Evolutionary conservation across 202 grass and related monocot species (phyloP).

Genomic region (Brachypodium distachyon): DNA sequence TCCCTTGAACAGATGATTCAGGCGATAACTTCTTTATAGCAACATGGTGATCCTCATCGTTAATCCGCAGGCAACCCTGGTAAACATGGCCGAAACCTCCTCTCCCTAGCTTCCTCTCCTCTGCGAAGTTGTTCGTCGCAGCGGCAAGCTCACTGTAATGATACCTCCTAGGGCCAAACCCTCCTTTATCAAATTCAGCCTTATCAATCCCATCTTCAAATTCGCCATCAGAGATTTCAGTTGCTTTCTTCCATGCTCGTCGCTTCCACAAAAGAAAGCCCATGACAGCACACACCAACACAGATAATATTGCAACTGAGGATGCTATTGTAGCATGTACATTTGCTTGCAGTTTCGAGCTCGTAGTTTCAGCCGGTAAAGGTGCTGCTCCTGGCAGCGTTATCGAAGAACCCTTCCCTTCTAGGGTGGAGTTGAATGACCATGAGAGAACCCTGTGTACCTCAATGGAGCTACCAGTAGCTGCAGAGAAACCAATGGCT

Average conservation of each 20-base stretch:
- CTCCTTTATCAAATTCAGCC: conserved; percentile 14
- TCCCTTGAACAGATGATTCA: not conserved
- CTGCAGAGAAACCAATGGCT: not conserved
- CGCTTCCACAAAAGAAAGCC: not conserved
- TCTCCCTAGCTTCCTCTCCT: conserved; percentile 34
- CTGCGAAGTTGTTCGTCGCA: conserved; percentile 33
- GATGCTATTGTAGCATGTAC: not conserved
- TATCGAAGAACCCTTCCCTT: not conserved
- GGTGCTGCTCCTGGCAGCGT: not conserved
- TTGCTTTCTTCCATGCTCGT: not conserved
- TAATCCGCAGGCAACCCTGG: conserved; percentile 7
- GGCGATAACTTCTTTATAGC: conserved; percentile 36
- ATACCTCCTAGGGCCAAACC: conserved; percentile 27
- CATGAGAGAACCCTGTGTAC: not conserved
- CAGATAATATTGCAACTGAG: not conserved
- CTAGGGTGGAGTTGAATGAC: conserved; percentile 13
- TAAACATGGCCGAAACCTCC: conserved; percentile 48
- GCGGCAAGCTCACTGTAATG: conserved; percentile 21
- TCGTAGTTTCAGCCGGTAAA: not conserved
- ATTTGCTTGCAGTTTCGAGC: not conserved
- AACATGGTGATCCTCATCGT: not conserved
- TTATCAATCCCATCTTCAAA: not conserved
- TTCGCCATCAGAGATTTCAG: not conserved
- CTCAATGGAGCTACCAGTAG: not conserved
- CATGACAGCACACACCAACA: not conserved